phyloP scores from a whole-genome alignment of 345 rosid species.

The Eucalyptus brandiana region DNA sequence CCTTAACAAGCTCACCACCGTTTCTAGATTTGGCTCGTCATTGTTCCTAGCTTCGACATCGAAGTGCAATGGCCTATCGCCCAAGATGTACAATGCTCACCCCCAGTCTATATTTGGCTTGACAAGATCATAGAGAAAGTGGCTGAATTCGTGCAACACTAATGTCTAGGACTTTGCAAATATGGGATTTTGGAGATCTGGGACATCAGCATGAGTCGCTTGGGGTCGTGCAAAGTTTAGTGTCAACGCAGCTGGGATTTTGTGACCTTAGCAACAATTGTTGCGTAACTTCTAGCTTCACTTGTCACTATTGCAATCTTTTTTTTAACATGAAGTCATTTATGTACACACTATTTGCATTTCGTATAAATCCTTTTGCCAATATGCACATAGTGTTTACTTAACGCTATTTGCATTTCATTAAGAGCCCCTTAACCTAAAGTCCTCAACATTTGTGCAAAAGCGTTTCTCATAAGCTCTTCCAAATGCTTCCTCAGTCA shows the following conservation, averaged over 20 bases:
- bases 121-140: neutral
- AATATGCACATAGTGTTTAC: neutral
- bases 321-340: neutral
- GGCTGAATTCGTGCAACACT: neutral
- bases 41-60: too few species aligned
- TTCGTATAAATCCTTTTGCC: too few species aligned
- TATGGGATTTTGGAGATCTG: neutral
- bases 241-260: too few species aligned
- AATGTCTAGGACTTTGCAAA: neutral
- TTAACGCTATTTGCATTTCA: too few species aligned
- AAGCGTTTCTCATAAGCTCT: neutral
- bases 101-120: rapidly evolving
- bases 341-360: neutral
- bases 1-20: too few species aligned
- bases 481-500: neutral
- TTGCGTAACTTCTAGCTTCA: neutral
- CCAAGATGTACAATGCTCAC: neutral
- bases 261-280: neutral
- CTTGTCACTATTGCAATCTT: neutral
- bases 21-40: too few species aligned
- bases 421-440: too few species aligned
- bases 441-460: neutral
- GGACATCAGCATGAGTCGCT: neutral
- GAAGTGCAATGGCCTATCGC: too few species aligned
- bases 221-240: too few species aligned